Base-by-base conservation (phyloP, 2,329 filamentous ascomycete genomes). In the Coniochaeta ligniaria region DNA sequence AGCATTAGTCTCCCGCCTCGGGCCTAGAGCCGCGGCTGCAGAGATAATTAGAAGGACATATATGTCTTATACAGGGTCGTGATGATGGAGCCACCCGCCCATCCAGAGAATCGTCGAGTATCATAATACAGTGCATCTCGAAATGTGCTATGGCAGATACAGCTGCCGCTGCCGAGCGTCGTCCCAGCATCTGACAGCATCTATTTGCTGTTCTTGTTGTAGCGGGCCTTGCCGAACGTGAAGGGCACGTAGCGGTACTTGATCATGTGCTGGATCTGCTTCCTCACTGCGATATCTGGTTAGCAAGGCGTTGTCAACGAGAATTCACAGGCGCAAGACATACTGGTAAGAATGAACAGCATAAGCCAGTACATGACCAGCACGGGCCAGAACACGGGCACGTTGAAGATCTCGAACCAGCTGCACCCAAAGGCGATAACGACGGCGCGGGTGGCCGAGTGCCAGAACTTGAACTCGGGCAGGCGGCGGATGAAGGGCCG, bases 261-360 rank as follows among this genome's bases (percentile, higher is more conserved):
- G 84, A 99, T 94, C 95, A 99, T 99, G 80, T 98, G 95, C 80
- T 99, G 95, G 69, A 99, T 99, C 80, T 99, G 95, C 82, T 95
- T 91, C 77, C 95, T 87, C 95, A 99, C 92, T 96, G 68, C 33
- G 24, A n/a, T 50, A 28, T 6, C 36, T n/a, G n/a, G 60, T 68
- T 58, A 66, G 65, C 22, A n/a, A 41, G 6, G 7, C 31, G 9
- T 7, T 38, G 35, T 38, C 6, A 38, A 38, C 3, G 14, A 14
- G 35, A 12, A 9, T 33, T 33, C 31, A 33, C 31, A 9, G 31
- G 31, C 31, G 31, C 31, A 5, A 33, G 9, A 57, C 92, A 74
- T 81, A 96, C 92, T 99, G 60, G 95, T 99, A 76, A 99, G 79
- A 70, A 92, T 84, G 72, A 99, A 97, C 63, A 99, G 82, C 72